phyloP scores from a whole-genome alignment of 2,329 filamentous ascomycete species.

The Curvularia spicifera region DNA sequence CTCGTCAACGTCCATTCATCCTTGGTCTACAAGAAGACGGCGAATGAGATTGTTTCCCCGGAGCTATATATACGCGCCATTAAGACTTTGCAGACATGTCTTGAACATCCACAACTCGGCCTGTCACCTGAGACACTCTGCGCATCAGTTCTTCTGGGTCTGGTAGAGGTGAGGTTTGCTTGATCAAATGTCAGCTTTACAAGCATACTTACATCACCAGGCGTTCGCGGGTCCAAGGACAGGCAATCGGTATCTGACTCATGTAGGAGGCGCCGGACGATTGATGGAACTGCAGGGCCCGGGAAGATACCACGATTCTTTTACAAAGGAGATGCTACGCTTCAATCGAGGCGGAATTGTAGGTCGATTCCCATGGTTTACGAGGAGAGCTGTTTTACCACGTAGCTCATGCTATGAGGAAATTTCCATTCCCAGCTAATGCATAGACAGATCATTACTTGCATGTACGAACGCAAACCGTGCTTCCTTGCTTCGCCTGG shows the following conservation, averaged over 20 bases:
- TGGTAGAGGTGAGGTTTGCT: slow-evolving; percentile 37
- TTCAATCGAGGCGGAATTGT: slow-evolving; percentile 44
- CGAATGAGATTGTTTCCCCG: slow-evolving; percentile 34
- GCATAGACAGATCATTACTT: slow-evolving; percentile 36
- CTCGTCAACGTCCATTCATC: slow-evolving; percentile 39
- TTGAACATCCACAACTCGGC: slow-evolving; percentile 38
- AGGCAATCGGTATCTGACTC: slow-evolving; percentile 42
- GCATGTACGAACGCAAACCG: slow-evolving; percentile 39
- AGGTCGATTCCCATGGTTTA: slow-evolving; percentile 17
- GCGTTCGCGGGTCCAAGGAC: slow-evolving; percentile 41
- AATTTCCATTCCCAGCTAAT: slow-evolving; percentile 2
- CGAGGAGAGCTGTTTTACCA: not conserved
- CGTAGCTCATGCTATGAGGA: not conserved
- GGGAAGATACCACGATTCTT: slow-evolving; percentile 32
- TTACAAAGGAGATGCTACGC: slow-evolving; percentile 40
- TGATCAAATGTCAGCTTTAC: not conserved
- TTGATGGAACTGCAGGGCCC: slow-evolving; percentile 45
- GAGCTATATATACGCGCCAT: slow-evolving; percentile 42
- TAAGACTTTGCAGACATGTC: slow-evolving; percentile 35
- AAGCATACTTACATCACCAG: slow-evolving; percentile 16
- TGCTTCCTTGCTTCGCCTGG: slow-evolving; percentile 41
- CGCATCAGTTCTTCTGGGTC: slow-evolving; percentile 40
- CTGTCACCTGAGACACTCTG: slow-evolving; percentile 46
- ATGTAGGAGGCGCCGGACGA: slow-evolving; percentile 43
- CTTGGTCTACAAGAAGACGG: slow-evolving; percentile 32